These are phyloP conservation scores for Blepharisma japonicum DNA, from an alignment of 73 alveolate genomes.

Conservation along the genomic window DNA sequence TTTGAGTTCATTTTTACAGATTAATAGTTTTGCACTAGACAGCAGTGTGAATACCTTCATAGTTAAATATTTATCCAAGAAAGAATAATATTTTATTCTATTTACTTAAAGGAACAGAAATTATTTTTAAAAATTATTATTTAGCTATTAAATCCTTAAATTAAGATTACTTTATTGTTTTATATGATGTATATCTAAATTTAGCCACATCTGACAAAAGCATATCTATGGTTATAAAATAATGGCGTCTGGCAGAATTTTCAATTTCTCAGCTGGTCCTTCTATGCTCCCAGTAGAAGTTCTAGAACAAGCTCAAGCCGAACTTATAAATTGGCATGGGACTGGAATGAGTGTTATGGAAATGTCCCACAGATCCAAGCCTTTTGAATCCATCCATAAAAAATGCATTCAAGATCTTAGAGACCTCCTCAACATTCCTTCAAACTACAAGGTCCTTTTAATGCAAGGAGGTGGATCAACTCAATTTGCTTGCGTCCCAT, in stretches of 20 bases:
- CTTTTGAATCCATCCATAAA: slow-evolving; percentile 51
- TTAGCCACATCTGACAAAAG: too few species aligned
- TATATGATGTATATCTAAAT: too few species aligned
- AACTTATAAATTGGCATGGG: slow-evolving; percentile 69
- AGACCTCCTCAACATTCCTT: slow-evolving; percentile 61
- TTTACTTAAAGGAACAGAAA: too few species aligned
- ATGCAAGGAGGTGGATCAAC: slow-evolving; percentile 79
- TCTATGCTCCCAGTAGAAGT: slow-evolving; percentile 66
- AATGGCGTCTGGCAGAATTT: slow-evolving; percentile 38
- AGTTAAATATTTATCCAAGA: too few species aligned
- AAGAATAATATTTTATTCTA: too few species aligned
- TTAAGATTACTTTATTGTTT: too few species aligned
- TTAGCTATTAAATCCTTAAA: too few species aligned
- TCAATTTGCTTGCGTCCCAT: slow-evolving; percentile 66
- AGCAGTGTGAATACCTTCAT: too few species aligned
- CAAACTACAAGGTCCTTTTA: slow-evolving; percentile 47
- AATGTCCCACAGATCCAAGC: slow-evolving; percentile 48
- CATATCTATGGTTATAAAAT: neutral
- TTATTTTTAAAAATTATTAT: too few species aligned
- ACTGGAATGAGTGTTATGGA: slow-evolving; percentile 52
- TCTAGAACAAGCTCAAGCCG: slow-evolving; percentile 63
- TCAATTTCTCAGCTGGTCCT: slow-evolving; percentile 79
- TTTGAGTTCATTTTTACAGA: too few species aligned
- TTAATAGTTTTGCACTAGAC: too few species aligned
- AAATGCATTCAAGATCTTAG: slow-evolving; percentile 52